Conservation (phyloP, 2,329 filamentous ascomycete genomes). For the Knufia fluminis region DNA sequence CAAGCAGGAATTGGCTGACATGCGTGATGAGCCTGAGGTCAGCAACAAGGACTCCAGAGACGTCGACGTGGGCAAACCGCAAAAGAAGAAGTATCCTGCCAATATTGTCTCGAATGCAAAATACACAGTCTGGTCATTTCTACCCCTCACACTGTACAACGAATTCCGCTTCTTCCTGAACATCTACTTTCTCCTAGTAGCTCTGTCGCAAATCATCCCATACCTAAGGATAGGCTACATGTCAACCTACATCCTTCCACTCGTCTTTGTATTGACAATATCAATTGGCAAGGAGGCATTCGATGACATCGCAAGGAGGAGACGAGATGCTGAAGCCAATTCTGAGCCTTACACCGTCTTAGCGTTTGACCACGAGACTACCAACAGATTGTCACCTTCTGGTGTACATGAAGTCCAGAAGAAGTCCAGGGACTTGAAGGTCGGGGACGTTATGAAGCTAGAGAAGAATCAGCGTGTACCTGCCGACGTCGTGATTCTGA, state of each 20-base stretch:
- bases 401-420: slow-evolving; percentile 55
- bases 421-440: slow-evolving; percentile 78
- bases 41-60: slow-evolving; percentile 52
- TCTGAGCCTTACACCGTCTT: slow-evolving; percentile 78
- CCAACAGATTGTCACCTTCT: slow-evolving; percentile 18
- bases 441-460: slow-evolving; percentile 91
- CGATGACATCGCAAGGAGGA: slow-evolving; percentile 79
- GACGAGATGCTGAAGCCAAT: slow-evolving; percentile 88
- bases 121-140: slow-evolving; percentile 89
- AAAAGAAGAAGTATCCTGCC: slow-evolving; percentile 68
- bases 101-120: slow-evolving; percentile 96
- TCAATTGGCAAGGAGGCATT: slow-evolving; percentile 92
- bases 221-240: slow-evolving; percentile 86
- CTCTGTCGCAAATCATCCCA: slow-evolving; percentile 85
- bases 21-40: slow-evolving; percentile 29
- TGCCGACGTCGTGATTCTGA: slow-evolving; percentile 86
- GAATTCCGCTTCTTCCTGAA: slow-evolving; percentile 99
- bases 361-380: slow-evolving; percentile 47
- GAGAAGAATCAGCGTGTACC: slow-evolving; percentile 87
- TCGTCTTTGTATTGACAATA: slow-evolving; percentile 84
- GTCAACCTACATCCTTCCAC: slow-evolving; percentile 83
- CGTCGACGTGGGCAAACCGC: slow-evolving; percentile 63
- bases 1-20: slow-evolving; percentile 20
- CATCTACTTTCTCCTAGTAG: slow-evolving; percentile 95
- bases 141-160: slow-evolving; percentile 91